Evolutionary conservation across 768 basidiomycete genomes (phyloP), one percentile per base, ranked within the genome.

Genomic region (Lactifluus piperatus): DNA sequence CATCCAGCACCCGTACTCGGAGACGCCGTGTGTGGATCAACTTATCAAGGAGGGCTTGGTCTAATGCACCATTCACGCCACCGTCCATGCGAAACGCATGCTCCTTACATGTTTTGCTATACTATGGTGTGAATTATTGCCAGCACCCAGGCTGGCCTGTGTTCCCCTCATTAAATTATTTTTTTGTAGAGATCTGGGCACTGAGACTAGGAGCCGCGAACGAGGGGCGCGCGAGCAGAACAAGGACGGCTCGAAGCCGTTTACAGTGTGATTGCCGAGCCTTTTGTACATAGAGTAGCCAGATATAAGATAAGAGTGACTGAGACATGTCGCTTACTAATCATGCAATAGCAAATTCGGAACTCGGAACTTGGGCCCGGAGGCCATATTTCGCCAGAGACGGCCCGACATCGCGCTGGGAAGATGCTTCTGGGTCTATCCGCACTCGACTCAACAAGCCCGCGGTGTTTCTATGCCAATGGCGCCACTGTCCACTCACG

Each of bases 171-270:
- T 46, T 16, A 3, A 29, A 13, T 16, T 39, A 1, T 18, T 34
- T 43, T 46, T 65, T n/a, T n/a, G n/a, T n/a, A 83, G 83, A 32
- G 84, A 85, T 64, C 72, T 86, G 5, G 84, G 84, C n/a, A 85
- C 84, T 1, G 84, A 86, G 67, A 84, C 2, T n/a, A n/a, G n/a
- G n/a, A n/a, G n/a, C n/a, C n/a, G n/a, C n/a, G n/a, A n/a, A n/a
- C n/a, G n/a, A n/a, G n/a, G n/a, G n/a, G n/a, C n/a, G n/a, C n/a
- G n/a, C n/a, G n/a, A n/a, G n/a, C n/a, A n/a, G n/a, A n/a, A n/a
- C n/a, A n/a, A n/a, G n/a, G n/a, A n/a, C n/a, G n/a, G n/a, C n/a
- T n/a, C n/a, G n/a, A n/a, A n/a, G n/a, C n/a, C n/a, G n/a, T n/a
- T n/a, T n/a, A n/a, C n/a, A n/a, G n/a, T n/a, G n/a, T n/a, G n/a